phyloP scores from a whole-genome alignment of 2,329 filamentous ascomycete genomes.

The Fusarium bulbicola region DNA sequence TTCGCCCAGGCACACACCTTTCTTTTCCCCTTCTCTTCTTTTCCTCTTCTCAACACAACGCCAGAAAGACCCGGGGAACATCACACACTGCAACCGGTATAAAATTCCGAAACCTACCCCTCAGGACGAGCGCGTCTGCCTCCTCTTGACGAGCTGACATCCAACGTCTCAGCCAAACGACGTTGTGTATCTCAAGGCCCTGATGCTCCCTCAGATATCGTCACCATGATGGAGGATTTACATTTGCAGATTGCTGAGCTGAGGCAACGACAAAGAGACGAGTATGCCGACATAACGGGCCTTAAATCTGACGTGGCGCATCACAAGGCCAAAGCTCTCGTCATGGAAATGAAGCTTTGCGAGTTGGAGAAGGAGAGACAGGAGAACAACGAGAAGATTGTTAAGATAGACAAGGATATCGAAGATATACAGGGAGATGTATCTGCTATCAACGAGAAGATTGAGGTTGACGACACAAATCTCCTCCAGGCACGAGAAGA shows the following conservation, averaged over 20 bases:
- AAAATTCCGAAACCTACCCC: not conserved
- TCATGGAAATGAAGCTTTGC: not conserved
- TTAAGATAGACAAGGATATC: not conserved
- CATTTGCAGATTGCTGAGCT: not conserved
- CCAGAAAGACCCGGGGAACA: not conserved
- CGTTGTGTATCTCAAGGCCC: not conserved
- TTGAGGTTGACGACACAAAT: not conserved
- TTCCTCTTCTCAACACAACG: fast-evolving
- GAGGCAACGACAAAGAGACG: not conserved
- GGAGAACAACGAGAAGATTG: fast-evolving
- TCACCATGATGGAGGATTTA: not conserved
- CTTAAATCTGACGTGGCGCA: too few relatives aligned
- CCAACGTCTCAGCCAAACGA: not conserved
- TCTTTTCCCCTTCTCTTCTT: fast-evolving
- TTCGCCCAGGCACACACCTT: fast-evolving
- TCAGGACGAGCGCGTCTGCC: not conserved
- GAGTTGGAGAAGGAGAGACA: not conserved
- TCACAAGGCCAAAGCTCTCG: too few relatives aligned
- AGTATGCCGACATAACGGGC: fast-evolving
- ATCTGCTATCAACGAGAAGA: fast-evolving
- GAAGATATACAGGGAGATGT: not conserved
- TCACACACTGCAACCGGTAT: not conserved
- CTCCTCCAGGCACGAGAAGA: not conserved
- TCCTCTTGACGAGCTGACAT: not conserved
- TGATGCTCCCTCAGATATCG: not conserved